A percentile compares a stretch with the other conserved stretches of the same genome.
Evolutionary conservation across 2,329 filamentous ascomycete species (phyloP).

Genomic region (Colletotrichum sojae): DNA sequence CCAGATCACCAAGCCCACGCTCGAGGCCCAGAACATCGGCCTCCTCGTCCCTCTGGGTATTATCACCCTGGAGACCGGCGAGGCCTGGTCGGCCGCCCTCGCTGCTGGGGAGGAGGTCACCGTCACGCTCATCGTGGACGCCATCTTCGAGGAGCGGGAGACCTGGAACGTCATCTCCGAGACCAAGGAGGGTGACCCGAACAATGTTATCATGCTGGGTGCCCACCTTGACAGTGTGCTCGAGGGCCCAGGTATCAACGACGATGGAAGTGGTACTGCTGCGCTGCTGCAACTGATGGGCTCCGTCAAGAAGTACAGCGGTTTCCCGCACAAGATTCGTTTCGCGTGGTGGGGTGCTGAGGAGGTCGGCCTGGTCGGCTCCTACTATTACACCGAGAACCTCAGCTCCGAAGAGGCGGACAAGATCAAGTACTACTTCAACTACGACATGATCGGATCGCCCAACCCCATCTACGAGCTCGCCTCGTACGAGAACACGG

Average conservation of each 20-base stretch:
- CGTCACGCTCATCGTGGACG: slow-evolving; percentile 54
- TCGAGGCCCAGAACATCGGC: slow-evolving; percentile 60
- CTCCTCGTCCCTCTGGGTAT: slow-evolving; percentile 54
- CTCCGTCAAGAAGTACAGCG: slow-evolving; percentile 53
- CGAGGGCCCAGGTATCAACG: slow-evolving; percentile 56
- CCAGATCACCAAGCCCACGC: slow-evolving; percentile 62
- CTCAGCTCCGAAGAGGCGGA: slow-evolving; percentile 56
- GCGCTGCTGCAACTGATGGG: slow-evolving; percentile 54
- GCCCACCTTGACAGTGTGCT: slow-evolving; percentile 58
- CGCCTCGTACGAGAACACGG: slow-evolving; percentile 55
- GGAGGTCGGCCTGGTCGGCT: slow-evolving; percentile 59
- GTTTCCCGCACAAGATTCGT: slow-evolving; percentile 58
- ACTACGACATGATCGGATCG: slow-evolving; percentile 78
- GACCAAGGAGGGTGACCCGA: slow-evolving; percentile 57
- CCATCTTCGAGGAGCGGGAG: slow-evolving; percentile 52
- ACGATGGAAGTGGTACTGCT: slow-evolving; percentile 56
- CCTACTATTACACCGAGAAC: slow-evolving; percentile 55
- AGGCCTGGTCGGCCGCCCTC: slow-evolving; percentile 52
- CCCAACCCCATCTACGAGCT: slow-evolving; percentile 51
- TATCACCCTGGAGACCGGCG: slow-evolving; percentile 52
- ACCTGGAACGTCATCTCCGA: slow-evolving; percentile 59
- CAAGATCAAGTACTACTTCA: slow-evolving; percentile 76
- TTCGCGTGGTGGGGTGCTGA: slow-evolving; percentile 60
- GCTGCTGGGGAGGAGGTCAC: slow-evolving; percentile 50
- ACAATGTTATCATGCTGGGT: slow-evolving; percentile 59